Conservation (phyloP, 169 alveolate genomes). For the Cryptosporidium bovis region DNA sequence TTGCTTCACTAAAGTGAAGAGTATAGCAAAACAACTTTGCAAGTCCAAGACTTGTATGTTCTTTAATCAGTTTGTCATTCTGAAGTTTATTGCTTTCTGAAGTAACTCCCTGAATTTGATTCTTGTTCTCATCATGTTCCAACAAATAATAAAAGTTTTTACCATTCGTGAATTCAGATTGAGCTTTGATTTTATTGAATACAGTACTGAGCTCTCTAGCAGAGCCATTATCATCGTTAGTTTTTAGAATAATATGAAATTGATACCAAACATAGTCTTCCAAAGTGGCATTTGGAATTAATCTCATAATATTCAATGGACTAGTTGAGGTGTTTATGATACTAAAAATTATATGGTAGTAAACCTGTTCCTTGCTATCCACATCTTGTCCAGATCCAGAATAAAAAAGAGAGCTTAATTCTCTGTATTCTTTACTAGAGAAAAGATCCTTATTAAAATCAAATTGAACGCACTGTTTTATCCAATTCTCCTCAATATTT, state of each 20-base stretch:
- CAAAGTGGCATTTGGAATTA: constrained; percentile 21
- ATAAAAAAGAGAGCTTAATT: constrained; percentile 33
- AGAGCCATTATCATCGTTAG: constrained; percentile 48
- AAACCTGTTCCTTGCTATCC: constrained; percentile 10
- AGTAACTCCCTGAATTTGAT: neutral
- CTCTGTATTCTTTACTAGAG: constrained; percentile 58
- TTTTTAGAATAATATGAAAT: constrained; percentile 51
- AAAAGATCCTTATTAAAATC: constrained; percentile 38
- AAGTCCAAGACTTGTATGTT: constrained; percentile 16
- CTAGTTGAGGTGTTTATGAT: constrained; percentile 26
- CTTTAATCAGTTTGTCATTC: neutral
- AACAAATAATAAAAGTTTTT: neutral
- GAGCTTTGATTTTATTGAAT: constrained; percentile 2
- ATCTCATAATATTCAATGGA: constrained; percentile 27
- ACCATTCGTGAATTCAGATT: neutral
- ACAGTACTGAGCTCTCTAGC: constrained; percentile 20
- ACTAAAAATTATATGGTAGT: constrained; percentile 52
- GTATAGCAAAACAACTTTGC: constrained; percentile 67
- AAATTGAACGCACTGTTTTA: constrained; percentile 62
- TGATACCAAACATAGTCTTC: constrained; percentile 72
- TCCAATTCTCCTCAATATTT: constrained; percentile 48
- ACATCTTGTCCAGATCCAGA: constrained; percentile 30
- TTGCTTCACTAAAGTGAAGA: constrained; percentile 60
- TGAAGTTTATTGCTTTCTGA: neutral
- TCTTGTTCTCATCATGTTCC: neutral